Conservation (phyloP, 164 flowering plant genomes). For the Dillenia suffruticosa region DNA sequence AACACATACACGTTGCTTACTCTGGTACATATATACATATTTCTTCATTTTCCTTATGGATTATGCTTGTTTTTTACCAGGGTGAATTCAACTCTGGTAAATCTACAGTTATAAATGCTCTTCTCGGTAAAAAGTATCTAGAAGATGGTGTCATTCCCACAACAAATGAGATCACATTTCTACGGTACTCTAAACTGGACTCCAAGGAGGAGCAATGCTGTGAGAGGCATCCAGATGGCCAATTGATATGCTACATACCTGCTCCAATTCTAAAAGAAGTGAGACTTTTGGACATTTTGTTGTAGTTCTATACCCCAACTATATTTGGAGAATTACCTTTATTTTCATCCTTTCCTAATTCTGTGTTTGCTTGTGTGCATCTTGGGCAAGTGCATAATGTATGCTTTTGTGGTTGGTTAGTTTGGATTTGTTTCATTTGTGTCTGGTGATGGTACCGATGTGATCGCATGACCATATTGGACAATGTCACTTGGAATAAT, state of each 20-base stretch:
- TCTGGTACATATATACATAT: no score
- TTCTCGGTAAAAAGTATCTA: slow-evolving; percentile 80
- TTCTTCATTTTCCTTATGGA: no score
- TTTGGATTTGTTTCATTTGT: no score
- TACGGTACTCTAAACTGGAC: slow-evolving; percentile 60
- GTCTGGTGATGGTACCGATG: no score
- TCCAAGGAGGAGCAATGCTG: slow-evolving; percentile 53
- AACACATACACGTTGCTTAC: no score
- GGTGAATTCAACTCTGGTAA: slow-evolving; percentile 98
- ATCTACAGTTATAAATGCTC: slow-evolving; percentile 91
- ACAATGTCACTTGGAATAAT: no score
- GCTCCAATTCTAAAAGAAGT: slow-evolving; percentile 85
- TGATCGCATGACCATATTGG: no score
- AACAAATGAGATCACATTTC: slow-evolving; percentile 94
- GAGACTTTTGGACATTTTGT: slow-evolving; percentile 18
- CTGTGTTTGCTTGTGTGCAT: background rate
- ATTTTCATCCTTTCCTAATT: background rate
- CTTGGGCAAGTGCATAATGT: no score
- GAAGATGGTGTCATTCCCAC: slow-evolving; percentile 96
- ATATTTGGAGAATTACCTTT: background rate
- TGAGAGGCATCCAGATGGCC: slow-evolving; percentile 95
- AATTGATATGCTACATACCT: slow-evolving; percentile 75
- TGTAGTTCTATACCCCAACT: background rate
- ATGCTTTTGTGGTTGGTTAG: no score
- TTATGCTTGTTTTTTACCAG: slow-evolving; percentile 21